These are phyloP conservation scores for Lithocarpus polystachyus DNA, from an alignment of 306 rosid genomes.

Conservation along the genomic window DNA sequence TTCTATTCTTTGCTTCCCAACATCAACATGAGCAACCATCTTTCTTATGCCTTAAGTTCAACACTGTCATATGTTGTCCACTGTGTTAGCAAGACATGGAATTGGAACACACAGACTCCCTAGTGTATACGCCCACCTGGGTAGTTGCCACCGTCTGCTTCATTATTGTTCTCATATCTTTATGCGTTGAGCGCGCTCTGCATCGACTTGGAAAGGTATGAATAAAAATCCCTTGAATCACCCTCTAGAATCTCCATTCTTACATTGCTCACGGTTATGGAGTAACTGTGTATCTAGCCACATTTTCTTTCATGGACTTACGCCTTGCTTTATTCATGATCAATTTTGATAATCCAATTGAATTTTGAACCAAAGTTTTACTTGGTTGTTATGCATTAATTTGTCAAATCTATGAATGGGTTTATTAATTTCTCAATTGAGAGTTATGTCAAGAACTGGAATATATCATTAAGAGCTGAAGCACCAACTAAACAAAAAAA, in stretches of 20 bases:
- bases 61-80: no score
- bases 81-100: no score
- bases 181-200: slow-evolving; percentile 39
- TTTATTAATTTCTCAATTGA: no score
- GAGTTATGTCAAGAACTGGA: no score
- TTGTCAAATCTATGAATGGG: no score
- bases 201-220: slow-evolving; percentile 46
- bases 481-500: no score
- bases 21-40: not conserved
- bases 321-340: not conserved
- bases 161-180: slow-evolving; percentile 45
- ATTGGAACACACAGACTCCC: slow-evolving; percentile 5
- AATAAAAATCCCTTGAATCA: no score
- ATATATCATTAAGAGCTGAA: no score
- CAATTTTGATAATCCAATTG: not conserved
- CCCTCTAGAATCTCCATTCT: not conserved
- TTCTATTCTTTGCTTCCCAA: slow-evolving; percentile 14
- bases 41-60: no score
- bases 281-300: not conserved
- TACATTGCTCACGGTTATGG: not conserved
- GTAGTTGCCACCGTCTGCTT: slow-evolving; percentile 41
- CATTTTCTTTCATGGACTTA: not conserved
- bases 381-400: no score
- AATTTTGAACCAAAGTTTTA: no score
- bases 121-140: slow-evolving; percentile 50